A percentile compares a stretch with the other conserved stretches of the same genome.
phyloP scores from a whole-genome alignment of 108 stramenopile genomes.

The Nitzschia sp. region DNA sequence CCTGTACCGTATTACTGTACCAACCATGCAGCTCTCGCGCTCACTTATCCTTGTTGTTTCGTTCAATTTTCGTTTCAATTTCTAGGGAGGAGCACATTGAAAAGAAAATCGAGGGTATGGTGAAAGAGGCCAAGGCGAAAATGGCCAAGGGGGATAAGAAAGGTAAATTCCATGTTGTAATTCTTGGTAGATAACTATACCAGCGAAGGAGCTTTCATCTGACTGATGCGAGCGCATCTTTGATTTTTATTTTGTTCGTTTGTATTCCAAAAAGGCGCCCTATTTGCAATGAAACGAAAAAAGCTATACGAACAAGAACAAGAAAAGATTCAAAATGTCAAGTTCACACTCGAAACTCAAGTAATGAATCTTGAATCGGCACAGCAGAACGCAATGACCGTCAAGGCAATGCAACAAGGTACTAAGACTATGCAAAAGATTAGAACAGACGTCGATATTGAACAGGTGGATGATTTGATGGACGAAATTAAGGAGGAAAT shows the following conservation, averaged over 20 bases:
- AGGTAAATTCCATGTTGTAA: conserved; percentile 46
- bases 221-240: too few species aligned
- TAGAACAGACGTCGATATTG: conserved; percentile 87
- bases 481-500: conserved; percentile 94
- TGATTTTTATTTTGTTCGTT: conserved; percentile 5
- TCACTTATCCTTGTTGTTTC: not conserved
- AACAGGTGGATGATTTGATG: conserved; percentile 95
- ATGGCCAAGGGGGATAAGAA: conserved; percentile 95
- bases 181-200: too few species aligned
- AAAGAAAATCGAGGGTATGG: conserved; percentile 79
- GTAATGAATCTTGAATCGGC: conserved; percentile 96
- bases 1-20: too few species aligned
- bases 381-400: conserved; percentile 91
- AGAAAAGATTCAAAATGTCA: conserved; percentile 95
- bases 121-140: conserved; percentile 91
- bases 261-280: conserved; percentile 83
- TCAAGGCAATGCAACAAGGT: conserved; percentile 91
- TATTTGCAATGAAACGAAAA: conserved; percentile 96
- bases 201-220: too few species aligned
- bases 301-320: conserved; percentile 95
- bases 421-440: conserved; percentile 86
- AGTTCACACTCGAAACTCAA: conserved; percentile 92
- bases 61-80: not conserved
- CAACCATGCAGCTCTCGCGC: conserved; percentile 9
- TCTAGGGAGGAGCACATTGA: conserved; percentile 61